Percentiles rank a stretch among this genome's conserved stretches.
phyloP scores from a whole-genome alignment of 768 basidiomycete species.

The Tremella mesenterica region DNA sequence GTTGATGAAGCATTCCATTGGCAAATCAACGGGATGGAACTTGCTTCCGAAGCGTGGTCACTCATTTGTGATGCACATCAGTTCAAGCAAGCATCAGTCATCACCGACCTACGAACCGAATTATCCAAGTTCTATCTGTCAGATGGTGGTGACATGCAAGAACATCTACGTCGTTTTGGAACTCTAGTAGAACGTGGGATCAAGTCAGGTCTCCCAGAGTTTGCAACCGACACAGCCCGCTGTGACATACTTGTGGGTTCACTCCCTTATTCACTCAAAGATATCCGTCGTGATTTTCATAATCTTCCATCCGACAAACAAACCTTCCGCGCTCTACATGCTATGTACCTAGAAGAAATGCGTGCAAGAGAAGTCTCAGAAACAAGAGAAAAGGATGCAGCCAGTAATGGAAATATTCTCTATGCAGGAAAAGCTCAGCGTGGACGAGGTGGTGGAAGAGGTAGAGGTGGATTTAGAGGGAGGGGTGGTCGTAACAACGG shows the following conservation, averaged over 20 bases:
- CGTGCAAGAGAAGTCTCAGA: too few species aligned
- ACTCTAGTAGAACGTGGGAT: background rate
- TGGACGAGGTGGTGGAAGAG: too few species aligned
- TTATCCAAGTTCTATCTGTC: background rate
- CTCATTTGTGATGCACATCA: background rate
- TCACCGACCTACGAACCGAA: background rate
- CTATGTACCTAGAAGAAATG: too few species aligned
- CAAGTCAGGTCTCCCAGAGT: background rate
- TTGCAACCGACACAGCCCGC: background rate
- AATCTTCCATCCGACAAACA: background rate
- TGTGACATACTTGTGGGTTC: background rate
- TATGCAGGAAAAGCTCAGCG: too few species aligned
- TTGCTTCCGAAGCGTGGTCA: background rate
- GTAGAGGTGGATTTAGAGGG: too few species aligned
- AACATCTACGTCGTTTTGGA: background rate
- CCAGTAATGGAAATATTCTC: too few species aligned
- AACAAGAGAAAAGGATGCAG: too few species aligned
- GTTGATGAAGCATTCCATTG: background rate
- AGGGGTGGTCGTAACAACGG: too few species aligned
- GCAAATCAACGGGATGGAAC: constrained; percentile 5
- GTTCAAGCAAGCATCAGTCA: background rate
- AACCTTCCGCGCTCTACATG: too few species aligned
- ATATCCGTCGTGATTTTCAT: background rate
- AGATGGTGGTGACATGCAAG: background rate
- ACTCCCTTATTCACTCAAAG: background rate